Conservation (phyloP, 2,329 filamentous ascomycete genomes). For the Keithomyces neogunnii region DNA sequence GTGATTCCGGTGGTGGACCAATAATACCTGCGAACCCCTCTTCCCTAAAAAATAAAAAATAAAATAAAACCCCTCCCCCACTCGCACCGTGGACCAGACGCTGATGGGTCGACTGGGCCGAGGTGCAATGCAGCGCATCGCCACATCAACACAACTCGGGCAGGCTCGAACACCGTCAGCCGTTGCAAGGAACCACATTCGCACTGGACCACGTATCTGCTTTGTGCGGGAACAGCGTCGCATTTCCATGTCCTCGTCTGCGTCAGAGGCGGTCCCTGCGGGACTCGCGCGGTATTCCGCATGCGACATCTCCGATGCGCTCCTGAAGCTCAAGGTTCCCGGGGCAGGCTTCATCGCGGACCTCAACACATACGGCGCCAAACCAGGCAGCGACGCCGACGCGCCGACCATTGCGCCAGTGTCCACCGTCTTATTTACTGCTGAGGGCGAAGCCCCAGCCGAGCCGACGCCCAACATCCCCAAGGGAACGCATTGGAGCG, state of each 20-base stretch:
- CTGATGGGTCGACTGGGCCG: background rate
- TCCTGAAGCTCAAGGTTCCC: constrained; percentile 59
- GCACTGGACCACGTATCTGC: background rate
- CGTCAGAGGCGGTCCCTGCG: constrained; percentile 13
- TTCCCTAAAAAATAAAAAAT: too few species aligned
- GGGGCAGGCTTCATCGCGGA: constrained; percentile 61
- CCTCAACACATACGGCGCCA: constrained; percentile 26
- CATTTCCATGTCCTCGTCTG: background rate
- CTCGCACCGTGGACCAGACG: background rate
- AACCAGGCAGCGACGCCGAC: constrained; percentile 14
- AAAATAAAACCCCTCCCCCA: too few species aligned
- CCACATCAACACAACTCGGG: background rate
- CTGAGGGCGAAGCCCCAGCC: constrained; percentile 37
- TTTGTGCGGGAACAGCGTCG: background rate
- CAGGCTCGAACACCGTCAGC: too few species aligned
- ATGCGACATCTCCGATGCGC: constrained; percentile 61
- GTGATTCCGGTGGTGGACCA: too few species aligned
- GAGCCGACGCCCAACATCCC: constrained; percentile 41
- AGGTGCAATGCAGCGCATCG: background rate
- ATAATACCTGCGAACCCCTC: too few species aligned
- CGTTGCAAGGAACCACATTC: background rate
- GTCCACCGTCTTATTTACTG: constrained; percentile 54
- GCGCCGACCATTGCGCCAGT: constrained; percentile 40
- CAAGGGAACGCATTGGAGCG: constrained; percentile 57
- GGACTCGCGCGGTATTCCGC: constrained; percentile 31